Base-by-base conservation (phyloP, 257 asterid species). In the Agastache rugosa region DNA sequence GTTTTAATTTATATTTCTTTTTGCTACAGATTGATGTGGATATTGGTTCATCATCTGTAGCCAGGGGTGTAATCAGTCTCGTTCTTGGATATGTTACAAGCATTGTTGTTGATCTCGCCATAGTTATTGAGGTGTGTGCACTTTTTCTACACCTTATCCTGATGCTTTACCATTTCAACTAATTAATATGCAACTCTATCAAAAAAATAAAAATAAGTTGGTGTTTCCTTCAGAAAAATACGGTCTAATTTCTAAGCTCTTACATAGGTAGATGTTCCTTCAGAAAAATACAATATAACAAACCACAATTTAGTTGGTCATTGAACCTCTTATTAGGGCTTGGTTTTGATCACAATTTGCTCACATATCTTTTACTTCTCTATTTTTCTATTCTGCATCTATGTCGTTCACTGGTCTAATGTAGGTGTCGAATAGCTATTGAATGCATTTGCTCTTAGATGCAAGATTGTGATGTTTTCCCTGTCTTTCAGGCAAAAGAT, bases 21-120 rank as follows among this genome's bases (percentile, higher is more conserved):
- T 74, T 63, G 31, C n/a, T 75, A 83, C 97, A 95, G 99, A 89
- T 95, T 77, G 99, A 92, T 74, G 92, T 95, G 73, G 99, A 92
- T 85, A 92, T 95, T 73, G 99, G 99, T 67, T 95, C 99, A 29
- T 95, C 99, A 42, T 92, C 99, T 22, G 99, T 95, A 58, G 99
- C 99, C 73, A 89, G 93, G 84, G 85, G 98, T 19, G 97, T 95
- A 63, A 86, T 92, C 14, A 81, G 98, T 45, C 97, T 95, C 16
- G 99, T 95, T 62, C 97, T 95, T 79, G 99, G 99, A 73, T 92
- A 90, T 37, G 88, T 91, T 66, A 87, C 96, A 8, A 90, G 94
- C 89, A 78, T 95, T 72, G 97, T 95, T 73, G 96, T 95, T 68
- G 99, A 95, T 83, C 98, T 95, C 71, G 97, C 97, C 44, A 86